Percentiles rank a stretch among this genome's conserved stretches.
These are phyloP conservation scores for Hygrophorus russula DNA, from an alignment of 768 basidiomycete genomes.

Conservation along the genomic window DNA sequence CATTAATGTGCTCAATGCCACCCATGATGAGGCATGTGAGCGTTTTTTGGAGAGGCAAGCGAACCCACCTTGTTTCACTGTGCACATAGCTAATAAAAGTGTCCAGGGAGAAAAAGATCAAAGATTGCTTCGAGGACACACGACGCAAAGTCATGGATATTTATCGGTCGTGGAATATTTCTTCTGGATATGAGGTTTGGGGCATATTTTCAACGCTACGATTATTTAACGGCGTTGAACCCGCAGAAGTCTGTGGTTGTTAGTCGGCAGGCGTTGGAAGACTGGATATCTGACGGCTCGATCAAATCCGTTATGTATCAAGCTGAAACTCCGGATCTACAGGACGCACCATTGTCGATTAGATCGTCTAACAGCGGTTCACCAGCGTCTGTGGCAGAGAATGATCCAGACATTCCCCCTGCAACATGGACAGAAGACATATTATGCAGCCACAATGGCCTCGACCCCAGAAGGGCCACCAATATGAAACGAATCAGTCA, in stretches of 20 bases:
- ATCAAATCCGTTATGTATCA: conserved; percentile 16
- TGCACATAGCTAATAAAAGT: conserved; percentile 4
- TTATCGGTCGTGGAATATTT: conserved; percentile 51
- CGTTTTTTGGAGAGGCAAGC: conserved; percentile 36
- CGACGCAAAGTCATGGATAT: conserved; percentile 47
- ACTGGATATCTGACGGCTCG: conserved; percentile 42
- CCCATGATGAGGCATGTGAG: conserved; percentile 43
- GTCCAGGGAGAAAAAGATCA: conserved; percentile 31
- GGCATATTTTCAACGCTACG: neutral
- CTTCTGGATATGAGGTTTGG: conserved; percentile 36
- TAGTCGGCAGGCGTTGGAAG: conserved; percentile 46
- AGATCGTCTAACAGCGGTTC: neutral
- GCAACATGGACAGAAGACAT: conserved; percentile 34
- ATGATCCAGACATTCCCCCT: neutral
- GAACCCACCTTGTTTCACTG: conserved; percentile 4
- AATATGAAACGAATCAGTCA: conserved; percentile 60
- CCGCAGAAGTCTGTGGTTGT: conserved; percentile 45
- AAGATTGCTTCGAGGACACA: conserved; percentile 34
- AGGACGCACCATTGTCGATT: neutral
- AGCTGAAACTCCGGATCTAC: neutral
- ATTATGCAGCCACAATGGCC: conserved; percentile 46
- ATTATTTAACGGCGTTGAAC: neutral
- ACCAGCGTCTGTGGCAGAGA: neutral
- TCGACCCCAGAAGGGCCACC: conserved; percentile 48
- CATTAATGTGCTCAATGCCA: conserved; percentile 42